Percentiles rank a stretch among this genome's conserved stretches.
These are phyloP conservation scores for Amanita fuliginea DNA, from an alignment of 768 basidiomycete genomes.

Conservation along the genomic window DNA sequence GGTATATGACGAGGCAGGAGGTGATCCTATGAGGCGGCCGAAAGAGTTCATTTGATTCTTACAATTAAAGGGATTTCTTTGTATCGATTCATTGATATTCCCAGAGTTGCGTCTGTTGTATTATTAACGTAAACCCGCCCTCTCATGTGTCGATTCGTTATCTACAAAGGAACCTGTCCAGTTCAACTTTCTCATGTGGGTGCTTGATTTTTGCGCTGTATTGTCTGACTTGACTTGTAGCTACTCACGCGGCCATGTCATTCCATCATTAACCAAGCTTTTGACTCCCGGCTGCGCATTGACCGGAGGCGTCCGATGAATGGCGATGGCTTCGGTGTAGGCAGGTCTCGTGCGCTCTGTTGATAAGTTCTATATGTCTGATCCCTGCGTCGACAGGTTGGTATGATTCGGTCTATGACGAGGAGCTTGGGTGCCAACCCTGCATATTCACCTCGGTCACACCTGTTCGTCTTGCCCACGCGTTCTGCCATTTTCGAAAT, in stretches of 20 bases:
- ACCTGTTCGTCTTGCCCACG: slow-evolving; percentile 43
- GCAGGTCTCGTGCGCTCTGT: slow-evolving; percentile 28
- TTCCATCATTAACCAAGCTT: slow-evolving; percentile 95
- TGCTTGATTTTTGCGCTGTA: slow-evolving; percentile 4
- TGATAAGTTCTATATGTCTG: neutral
- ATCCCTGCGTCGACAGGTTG: slow-evolving; percentile 44
- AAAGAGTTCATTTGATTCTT: slow-evolving; percentile 51
- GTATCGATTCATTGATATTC: neutral
- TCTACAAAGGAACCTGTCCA: slow-evolving; percentile 91
- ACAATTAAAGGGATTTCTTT: neutral
- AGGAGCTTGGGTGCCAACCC: slow-evolving; percentile 76
- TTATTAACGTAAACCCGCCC: neutral
- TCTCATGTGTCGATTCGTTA: slow-evolving; percentile 80
- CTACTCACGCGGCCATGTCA: slow-evolving; percentile 91
- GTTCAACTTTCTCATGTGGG: slow-evolving; percentile 82
- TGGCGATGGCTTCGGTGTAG: slow-evolving; percentile 94
- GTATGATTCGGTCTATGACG: slow-evolving; percentile 84
- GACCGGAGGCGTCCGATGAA: slow-evolving; percentile 82
- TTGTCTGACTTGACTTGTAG: slow-evolving; percentile 20
- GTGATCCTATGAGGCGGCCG: slow-evolving; percentile 68
- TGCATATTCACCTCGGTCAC: slow-evolving; percentile 96
- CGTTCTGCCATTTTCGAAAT: neutral
- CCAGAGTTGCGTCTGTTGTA: too few species aligned
- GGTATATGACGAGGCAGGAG: slow-evolving; percentile 75
- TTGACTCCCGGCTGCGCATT: slow-evolving; percentile 82